A percentile compares a stretch with the other conserved stretches of the same genome.
These are phyloP conservation scores for Xylaria sp. DNA, from an alignment of 2,329 filamentous ascomycete species.

Conservation along the genomic window DNA sequence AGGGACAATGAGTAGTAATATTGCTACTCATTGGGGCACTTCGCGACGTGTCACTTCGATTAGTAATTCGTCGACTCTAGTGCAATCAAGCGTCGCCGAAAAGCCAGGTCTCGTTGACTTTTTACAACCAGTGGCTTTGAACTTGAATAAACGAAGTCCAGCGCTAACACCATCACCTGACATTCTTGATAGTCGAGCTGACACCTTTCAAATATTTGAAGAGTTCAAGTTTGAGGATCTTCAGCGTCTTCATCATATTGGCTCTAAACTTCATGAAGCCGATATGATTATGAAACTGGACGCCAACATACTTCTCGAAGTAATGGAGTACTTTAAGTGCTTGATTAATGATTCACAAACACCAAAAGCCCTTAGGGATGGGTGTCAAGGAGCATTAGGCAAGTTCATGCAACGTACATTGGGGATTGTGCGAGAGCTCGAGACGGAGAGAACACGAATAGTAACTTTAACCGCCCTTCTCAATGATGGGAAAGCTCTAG, in stretches of 20 bases:
- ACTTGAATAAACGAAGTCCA: no score
- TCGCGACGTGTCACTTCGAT: no score
- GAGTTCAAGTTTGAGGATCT: constrained; percentile 18
- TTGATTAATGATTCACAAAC: background rate
- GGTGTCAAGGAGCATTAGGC: background rate
- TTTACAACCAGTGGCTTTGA: no score
- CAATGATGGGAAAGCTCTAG: constrained; percentile 9
- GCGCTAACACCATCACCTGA: no score
- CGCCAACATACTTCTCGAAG: background rate
- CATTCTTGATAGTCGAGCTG: no score
- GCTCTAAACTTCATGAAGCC: constrained; percentile 10
- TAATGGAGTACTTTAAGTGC: background rate
- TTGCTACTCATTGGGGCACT: no score
- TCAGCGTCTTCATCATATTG: constrained; percentile 1
- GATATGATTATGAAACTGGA: constrained; percentile 14
- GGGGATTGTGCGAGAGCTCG: background rate
- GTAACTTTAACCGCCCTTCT: constrained; percentile 2
- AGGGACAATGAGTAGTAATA: no score
- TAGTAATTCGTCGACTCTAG: no score
- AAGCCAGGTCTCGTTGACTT: no score
- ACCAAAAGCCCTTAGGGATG: background rate
- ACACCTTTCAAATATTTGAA: constrained; percentile 2
- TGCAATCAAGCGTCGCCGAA: no score
- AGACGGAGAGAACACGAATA: constrained; percentile 1
- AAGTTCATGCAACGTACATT: background rate